Evolutionary conservation across 768 basidiomycete species (phyloP).

Genomic region (Rhizopogon salebrosus): DNA sequence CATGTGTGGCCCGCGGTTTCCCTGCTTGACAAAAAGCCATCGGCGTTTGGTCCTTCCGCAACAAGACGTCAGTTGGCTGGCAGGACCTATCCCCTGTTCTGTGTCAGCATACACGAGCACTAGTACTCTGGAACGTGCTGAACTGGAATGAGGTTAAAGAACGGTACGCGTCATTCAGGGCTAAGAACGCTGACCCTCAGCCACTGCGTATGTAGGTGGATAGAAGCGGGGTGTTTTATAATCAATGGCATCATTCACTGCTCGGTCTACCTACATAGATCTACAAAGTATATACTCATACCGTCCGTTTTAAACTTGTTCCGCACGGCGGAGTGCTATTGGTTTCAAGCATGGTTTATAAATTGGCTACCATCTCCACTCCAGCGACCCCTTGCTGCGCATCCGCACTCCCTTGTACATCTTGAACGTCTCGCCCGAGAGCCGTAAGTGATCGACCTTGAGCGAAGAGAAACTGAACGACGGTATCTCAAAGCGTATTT

Average conservation of each 20-base stretch:
- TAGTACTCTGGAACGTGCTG: slow-evolving; percentile 85
- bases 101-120: slow-evolving; percentile 77
- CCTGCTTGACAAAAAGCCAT: slow-evolving; percentile 12
- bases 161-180: slow-evolving; percentile 22
- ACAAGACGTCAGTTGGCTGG: slow-evolving; percentile 37
- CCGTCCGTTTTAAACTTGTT: slow-evolving; percentile 5
- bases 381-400: slow-evolving; percentile 27
- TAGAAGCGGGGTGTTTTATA: slow-evolving; percentile 3
- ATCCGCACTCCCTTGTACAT: slow-evolving; percentile 89
- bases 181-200: background rate
- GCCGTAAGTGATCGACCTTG: slow-evolving; percentile 80
- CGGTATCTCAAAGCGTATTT: slow-evolving; percentile 66
- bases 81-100: slow-evolving; percentile 68
- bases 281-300: slow-evolving; percentile 10
- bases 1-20: slow-evolving; percentile 25
- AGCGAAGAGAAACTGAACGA: slow-evolving; percentile 71
- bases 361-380: slow-evolving; percentile 27
- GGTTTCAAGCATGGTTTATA: background rate
- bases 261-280: slow-evolving; percentile 15
- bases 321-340: background rate
- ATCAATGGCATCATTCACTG: slow-evolving; percentile 14
- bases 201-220: slow-evolving; percentile 2
- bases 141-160: slow-evolving; percentile 63
- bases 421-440: slow-evolving; percentile 79
- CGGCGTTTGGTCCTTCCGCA: slow-evolving; percentile 1